Percentiles rank a stretch among this genome's conserved stretches.
Evolutionary conservation across 129 eudicot genomes (phyloP).

Genomic region (Tanacetum coccineum): DNA sequence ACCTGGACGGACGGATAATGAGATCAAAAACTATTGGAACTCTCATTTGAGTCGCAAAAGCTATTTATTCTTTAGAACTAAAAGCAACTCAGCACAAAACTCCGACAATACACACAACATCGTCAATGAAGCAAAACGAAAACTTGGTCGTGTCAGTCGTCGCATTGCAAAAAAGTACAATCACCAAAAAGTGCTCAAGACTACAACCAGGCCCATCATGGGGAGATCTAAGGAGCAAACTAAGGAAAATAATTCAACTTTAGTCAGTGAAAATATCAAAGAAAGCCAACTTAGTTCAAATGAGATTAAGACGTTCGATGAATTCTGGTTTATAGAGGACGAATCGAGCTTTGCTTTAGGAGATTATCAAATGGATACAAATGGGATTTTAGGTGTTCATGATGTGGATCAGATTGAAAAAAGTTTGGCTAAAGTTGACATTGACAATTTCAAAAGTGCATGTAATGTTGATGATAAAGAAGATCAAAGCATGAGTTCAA

Average conservation of each 20-base stretch:
- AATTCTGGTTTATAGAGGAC: not conserved
- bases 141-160: constrained; percentile 16
- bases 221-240: not conserved
- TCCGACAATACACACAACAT: not conserved
- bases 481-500: not conserved
- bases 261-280: not conserved
- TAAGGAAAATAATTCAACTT: not conserved
- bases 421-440: not conserved
- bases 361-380: not conserved
- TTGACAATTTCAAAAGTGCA: not conserved
- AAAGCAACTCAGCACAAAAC: not conserved
- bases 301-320: constrained; percentile 5
- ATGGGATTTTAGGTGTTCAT: not conserved
- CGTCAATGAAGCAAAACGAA: not conserved
- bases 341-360: constrained; percentile 4
- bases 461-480: constrained; percentile 5
- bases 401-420: constrained; percentile 3
- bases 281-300: not conserved
- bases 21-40: constrained; percentile 50
- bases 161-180: constrained; percentile 14
- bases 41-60: constrained; percentile 20
- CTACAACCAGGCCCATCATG: constrained; percentile 1
- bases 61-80: not conserved
- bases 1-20: constrained; percentile 52
- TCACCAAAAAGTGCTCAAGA: not conserved